Conservation (phyloP, 2,329 filamentous ascomycete species). For the Lasiodiplodia gonubiensis region DNA sequence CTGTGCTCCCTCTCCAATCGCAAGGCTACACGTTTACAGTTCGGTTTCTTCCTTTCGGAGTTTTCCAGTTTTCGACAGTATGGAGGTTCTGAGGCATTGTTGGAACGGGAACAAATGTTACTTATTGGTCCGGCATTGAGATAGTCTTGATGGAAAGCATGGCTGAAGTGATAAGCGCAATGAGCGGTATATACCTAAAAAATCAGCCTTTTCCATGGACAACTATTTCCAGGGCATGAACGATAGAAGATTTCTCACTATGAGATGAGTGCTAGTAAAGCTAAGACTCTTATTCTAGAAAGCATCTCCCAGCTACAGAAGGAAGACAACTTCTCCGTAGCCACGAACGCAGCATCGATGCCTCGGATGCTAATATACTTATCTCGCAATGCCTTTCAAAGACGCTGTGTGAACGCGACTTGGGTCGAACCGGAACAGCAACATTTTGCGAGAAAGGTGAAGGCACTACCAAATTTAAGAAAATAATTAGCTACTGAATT, state of each 20-base stretch:
- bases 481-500: not conserved
- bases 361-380: constrained; percentile 2
- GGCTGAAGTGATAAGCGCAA: not conserved
- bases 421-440: not conserved
- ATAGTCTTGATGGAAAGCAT: not conserved
- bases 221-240: not conserved
- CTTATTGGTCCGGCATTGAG: not conserved
- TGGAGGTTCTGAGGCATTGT: not conserved
- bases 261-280: not conserved
- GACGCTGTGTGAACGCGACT: not conserved
- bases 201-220: not conserved
- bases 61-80: too few species aligned
- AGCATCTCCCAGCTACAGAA: not conserved
- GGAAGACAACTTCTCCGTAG: not conserved
- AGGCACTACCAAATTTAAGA: not conserved
- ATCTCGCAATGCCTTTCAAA: not conserved
- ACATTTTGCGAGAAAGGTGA: too few species aligned
- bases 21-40: too few species aligned
- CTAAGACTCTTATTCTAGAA: not conserved
- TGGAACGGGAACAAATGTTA: not conserved
- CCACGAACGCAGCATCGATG: not conserved
- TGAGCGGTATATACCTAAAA: not conserved
- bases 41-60: too few species aligned
- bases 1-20: too few species aligned
- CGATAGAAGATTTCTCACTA: not conserved